These are phyloP conservation scores for Endogone sp. DNA, from an alignment of 192 early-diverging fungal genomes.

Conservation along the genomic window DNA sequence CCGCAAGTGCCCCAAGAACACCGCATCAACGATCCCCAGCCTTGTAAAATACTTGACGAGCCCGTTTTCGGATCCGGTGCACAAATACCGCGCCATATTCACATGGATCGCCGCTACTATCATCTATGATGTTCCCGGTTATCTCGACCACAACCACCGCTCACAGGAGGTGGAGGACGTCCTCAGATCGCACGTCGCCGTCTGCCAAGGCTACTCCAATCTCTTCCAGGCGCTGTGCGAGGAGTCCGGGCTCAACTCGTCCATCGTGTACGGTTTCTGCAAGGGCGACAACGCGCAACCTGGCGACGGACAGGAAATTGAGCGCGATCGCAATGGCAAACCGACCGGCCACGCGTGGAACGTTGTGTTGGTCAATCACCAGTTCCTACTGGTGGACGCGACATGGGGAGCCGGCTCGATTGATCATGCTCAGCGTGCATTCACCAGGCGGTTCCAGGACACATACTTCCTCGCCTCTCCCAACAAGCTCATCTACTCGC, in stretches of 20 bases:
- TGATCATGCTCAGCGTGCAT: slow-evolving; percentile 20
- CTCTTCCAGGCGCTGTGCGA: slow-evolving; percentile 47
- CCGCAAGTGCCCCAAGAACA: slow-evolving; percentile 20
- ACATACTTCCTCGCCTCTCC: slow-evolving; percentile 53
- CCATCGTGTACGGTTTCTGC: slow-evolving; percentile 43
- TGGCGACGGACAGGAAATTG: background rate
- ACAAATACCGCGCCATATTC: slow-evolving; percentile 47
- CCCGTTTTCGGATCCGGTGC: slow-evolving; percentile 35
- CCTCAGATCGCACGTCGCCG: slow-evolving; percentile 32
- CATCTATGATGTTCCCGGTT: slow-evolving; percentile 41
- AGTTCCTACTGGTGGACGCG: slow-evolving; percentile 50
- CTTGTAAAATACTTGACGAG: slow-evolving; percentile 41
- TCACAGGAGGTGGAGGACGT: slow-evolving; percentile 24
- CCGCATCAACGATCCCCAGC: slow-evolving; percentile 9
- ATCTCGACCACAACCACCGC: slow-evolving; percentile 18
- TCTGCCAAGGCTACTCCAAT: slow-evolving; percentile 55
- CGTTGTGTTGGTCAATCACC: slow-evolving; percentile 40
- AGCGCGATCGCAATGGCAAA: background rate
- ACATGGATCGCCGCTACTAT: slow-evolving; percentile 54
- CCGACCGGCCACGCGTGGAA: slow-evolving; percentile 49
- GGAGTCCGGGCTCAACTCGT: slow-evolving; percentile 36
- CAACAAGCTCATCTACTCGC: slow-evolving; percentile 50
- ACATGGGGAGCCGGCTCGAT: slow-evolving; percentile 55
- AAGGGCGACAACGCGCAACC: slow-evolving; percentile 22
- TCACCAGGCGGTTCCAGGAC: slow-evolving; percentile 42